phyloP scores from a whole-genome alignment of 2,329 filamentous ascomycete species.

The Phaeosphaeriaceae sp. region DNA sequence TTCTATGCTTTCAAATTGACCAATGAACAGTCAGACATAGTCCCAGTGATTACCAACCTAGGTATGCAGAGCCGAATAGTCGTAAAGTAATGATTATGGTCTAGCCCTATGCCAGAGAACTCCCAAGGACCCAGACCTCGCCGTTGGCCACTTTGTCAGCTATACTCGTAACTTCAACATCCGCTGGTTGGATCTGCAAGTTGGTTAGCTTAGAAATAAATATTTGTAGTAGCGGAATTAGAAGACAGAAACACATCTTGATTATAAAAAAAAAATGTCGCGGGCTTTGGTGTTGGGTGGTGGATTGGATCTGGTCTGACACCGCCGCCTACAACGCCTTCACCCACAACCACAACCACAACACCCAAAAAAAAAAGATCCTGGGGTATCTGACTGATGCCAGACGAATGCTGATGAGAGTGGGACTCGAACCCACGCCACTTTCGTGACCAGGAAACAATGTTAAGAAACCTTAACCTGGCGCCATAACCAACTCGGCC shows the following conservation, averaged over 20 bases:
- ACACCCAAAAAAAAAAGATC: slow-evolving; percentile 28
- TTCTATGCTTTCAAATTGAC: not conserved
- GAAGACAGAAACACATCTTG: no score
- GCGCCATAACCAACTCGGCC: slow-evolving; percentile 40
- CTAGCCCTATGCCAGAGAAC: slow-evolving; percentile 56
- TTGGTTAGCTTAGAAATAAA: slow-evolving; percentile 14
- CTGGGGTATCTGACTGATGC: slow-evolving; percentile 26
- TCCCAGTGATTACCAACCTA: not conserved
- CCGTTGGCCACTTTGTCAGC: slow-evolving; percentile 84
- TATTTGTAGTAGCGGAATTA: not conserved
- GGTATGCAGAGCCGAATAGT: not conserved
- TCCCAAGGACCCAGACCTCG: slow-evolving; percentile 80
- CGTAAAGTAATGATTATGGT: not conserved
- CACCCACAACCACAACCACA: slow-evolving; percentile 2
- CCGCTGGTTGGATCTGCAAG: slow-evolving; percentile 74
- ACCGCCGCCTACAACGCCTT: not conserved
- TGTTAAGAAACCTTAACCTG: slow-evolving; percentile 39
- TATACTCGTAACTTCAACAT: slow-evolving; percentile 77
- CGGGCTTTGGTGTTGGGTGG: not conserved
- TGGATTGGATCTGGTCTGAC: no score
- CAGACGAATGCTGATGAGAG: slow-evolving; percentile 49
- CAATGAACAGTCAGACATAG: not conserved
- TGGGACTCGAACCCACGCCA: slow-evolving; percentile 48
- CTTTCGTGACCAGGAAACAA: slow-evolving; percentile 48
- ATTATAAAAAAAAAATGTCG: not conserved